Evolutionary conservation across 1,284 basidiomycete genomes (phyloP).

Genomic region (Testicularia cyperi): DNA sequence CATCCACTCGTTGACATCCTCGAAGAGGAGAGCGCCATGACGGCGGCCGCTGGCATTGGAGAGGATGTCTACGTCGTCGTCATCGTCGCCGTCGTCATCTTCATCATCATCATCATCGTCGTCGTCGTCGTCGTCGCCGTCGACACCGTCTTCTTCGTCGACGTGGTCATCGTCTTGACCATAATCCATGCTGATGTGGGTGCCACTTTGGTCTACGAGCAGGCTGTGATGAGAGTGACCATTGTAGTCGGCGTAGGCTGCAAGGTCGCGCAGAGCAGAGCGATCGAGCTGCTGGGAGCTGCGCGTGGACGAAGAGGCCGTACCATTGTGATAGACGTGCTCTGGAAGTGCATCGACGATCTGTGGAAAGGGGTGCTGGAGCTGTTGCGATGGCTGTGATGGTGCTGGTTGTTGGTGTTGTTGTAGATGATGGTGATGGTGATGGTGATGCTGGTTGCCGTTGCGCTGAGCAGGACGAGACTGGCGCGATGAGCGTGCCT

Average conservation of each 20-base stretch:
- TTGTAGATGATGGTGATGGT: no score
- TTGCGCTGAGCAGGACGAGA: no score
- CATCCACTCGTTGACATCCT: conserved; percentile 54
- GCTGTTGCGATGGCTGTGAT: neutral
- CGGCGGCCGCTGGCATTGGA: conserved; percentile 50
- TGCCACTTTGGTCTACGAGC: neutral
- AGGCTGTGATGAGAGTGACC: neutral
- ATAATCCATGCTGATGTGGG: neutral
- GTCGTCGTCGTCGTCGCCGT: conserved; percentile 30
- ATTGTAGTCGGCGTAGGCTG: neutral
- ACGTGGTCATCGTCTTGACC: conserved; percentile 20
- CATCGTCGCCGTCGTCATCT: conserved; percentile 16
- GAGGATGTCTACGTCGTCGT: conserved; percentile 46
- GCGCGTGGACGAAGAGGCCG: no score
- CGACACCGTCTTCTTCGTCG: conserved; percentile 48
- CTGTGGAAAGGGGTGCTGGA: conserved; percentile 11
- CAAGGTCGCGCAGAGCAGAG: no score
- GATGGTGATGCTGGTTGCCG: conserved; percentile 9
- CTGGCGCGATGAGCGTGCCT: conserved; percentile 2
- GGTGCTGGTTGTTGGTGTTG: no score
- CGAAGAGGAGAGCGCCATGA: conserved; percentile 54
- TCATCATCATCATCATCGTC: no score
- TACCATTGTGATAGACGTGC: no score
- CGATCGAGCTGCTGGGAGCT: no score
- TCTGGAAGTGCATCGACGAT: conserved; percentile 17